phyloP scores from a whole-genome alignment of 768 basidiomycete species.

The Phlebiopsis flavidoalba region DNA sequence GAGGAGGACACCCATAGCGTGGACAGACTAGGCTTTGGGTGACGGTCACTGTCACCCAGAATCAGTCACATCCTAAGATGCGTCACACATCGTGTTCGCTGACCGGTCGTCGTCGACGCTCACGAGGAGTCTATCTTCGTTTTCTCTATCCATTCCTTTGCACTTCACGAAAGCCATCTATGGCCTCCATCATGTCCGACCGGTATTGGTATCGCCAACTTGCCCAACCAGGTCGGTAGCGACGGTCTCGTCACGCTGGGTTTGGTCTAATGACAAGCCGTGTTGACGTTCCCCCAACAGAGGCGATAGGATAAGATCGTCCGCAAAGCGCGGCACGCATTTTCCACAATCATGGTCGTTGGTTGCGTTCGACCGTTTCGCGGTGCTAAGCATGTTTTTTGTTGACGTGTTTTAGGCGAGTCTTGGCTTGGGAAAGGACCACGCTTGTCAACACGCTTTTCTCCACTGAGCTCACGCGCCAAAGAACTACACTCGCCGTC shows the following conservation, averaged over 20 bases:
- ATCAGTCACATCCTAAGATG: not conserved
- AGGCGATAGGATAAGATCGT: conserved; percentile 99
- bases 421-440: conserved; percentile 96
- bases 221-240: conserved; percentile 88
- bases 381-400: not conserved
- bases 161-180: not conserved
- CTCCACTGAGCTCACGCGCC: conserved; percentile 90
- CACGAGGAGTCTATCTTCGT: not conserved
- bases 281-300: conserved; percentile 35
- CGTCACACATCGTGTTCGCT: not conserved
- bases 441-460: conserved; percentile 99
- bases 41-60: not conserved
- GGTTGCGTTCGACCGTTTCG: conserved; percentile 47
- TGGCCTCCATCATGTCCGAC: conserved; percentile 36
- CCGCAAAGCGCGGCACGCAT: conserved; percentile 92
- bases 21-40: not conserved
- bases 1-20: not conserved
- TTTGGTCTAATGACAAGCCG: not conserved
- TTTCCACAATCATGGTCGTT: conserved; percentile 99
- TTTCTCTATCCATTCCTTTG: not conserved
- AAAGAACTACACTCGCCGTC: conserved; percentile 86
- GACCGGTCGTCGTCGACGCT: not conserved
- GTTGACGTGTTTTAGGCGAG: conserved; percentile 57
- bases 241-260: conserved; percentile 12
- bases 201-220: conserved; percentile 93